Base-by-base conservation (phyloP, 208 protist species). In the Angomonas deanei region DNA sequence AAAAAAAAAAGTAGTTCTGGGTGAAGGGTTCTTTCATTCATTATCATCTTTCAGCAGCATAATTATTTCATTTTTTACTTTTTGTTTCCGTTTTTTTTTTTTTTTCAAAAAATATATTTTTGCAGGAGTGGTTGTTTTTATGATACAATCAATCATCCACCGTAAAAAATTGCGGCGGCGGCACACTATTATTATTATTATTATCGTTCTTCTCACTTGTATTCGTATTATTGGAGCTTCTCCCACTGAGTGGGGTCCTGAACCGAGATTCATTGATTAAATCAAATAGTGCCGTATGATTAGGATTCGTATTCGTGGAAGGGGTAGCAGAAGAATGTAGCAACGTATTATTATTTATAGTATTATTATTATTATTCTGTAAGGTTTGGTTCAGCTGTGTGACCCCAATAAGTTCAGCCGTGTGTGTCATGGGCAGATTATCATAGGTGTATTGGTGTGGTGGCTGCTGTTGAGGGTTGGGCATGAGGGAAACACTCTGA, bases 71-170 rank as follows among this genome's bases (percentile, higher is more conserved):
- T n/a, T n/a, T n/a, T n/a, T n/a, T n/a, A n/a, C n/a, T n/a, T n/a
- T n/a, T n/a, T n/a, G n/a, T n/a, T n/a, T n/a, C n/a, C n/a, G n/a
- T n/a, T n/a, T n/a, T n/a, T n/a, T n/a, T n/a, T n/a, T n/a, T n/a
- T n/a, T n/a, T n/a, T n/a, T n/a, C n/a, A 33, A 31, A 32, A 56
- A 31, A 56, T 36, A 56, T 3, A 17, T 53, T 53, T 53, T 53
- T 53, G 8, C n/a, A n/a, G n/a, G n/a, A n/a, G n/a, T 42, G 8
- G 15, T 42, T 42, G 15, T 42, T 42, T n/a, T 55, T 17, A 73
- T 24, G 11, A 36, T 5, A 10, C 3, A 48, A 8, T 26, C 49
- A 70, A 31, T 72, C 64, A 38, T 72, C 71, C 1, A 72, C 32
- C 6, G 59, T 76, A 24, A 68, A 70, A 26, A 76, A 42, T 8